Conservation (phyloP, 306 rosid genomes). For the Sicyos edulis region DNA sequence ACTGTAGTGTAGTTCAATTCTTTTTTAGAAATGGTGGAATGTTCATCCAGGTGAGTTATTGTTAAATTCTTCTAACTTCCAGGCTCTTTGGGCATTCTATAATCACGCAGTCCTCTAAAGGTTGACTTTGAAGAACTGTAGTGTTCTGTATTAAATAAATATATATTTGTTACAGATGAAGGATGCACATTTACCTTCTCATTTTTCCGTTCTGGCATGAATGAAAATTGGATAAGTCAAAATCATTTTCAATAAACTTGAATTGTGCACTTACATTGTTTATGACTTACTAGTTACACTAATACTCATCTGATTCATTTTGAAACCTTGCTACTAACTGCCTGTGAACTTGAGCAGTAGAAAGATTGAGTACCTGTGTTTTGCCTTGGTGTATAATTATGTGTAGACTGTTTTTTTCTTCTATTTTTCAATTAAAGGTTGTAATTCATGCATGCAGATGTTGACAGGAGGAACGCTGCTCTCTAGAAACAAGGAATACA, state of each 20-base stretch:
- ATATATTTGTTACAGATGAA: background rate
- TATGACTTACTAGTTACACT: background rate
- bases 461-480: constrained; percentile 84
- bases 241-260: too few species aligned
- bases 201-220: background rate
- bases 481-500: constrained; percentile 89
- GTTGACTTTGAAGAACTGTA: background rate
- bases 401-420: constrained; percentile 5
- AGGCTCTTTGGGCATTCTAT: background rate
- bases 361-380: background rate
- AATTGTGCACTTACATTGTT: background rate
- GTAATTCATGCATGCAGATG: constrained; percentile 48
- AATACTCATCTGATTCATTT: constrained; percentile 1
- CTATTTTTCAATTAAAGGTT: background rate
- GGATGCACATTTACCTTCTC: background rate
- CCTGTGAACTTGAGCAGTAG: background rate
- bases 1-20: background rate
- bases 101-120: background rate
- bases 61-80: background rate
- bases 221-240: background rate
- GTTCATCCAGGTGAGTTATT: background rate
- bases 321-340: background rate
- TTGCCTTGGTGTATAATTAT: background rate
- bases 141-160: background rate
- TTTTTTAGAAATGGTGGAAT: background rate